These are phyloP conservation scores for Leishmania mexicana DNA, from an alignment of 208 protist genomes.

Conservation along the genomic window DNA sequence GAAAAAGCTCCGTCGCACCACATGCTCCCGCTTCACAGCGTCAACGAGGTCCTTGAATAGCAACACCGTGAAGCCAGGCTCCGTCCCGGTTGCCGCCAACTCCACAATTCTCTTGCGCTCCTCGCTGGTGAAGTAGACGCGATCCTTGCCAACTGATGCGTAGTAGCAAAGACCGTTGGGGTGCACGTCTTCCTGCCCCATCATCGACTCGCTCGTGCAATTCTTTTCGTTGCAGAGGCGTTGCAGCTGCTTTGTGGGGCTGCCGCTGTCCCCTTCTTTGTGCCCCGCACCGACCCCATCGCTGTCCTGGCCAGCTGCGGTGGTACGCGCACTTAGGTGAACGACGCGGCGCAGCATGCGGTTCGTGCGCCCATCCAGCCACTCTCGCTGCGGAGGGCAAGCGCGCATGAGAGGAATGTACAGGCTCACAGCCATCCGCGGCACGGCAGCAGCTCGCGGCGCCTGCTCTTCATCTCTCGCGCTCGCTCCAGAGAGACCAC, in stretches of 20 bases:
- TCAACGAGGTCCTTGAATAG: constrained; percentile 68
- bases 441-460: constrained; percentile 35
- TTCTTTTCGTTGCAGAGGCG: background rate
- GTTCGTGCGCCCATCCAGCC: constrained; percentile 63
- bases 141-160: constrained; percentile 30
- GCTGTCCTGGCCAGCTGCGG: constrained; percentile 1
- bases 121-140: constrained; percentile 41
- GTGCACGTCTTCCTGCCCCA: background rate
- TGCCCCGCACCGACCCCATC: background rate
- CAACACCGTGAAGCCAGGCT: constrained; percentile 67
- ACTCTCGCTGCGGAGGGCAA: constrained; percentile 21
- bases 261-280: background rate
- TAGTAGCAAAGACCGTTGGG: constrained; percentile 26
- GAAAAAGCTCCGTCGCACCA: constrained; percentile 46
- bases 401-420: constrained; percentile 60
- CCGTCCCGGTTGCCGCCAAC: constrained; percentile 34
- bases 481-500: constrained; percentile 13
- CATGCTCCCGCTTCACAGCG: constrained; percentile 57
- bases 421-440: constrained; percentile 68
- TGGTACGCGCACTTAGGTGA: constrained; percentile 21
- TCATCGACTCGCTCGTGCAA: background rate
- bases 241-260: background rate
- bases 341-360: constrained; percentile 41
- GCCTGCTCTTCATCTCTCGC: background rate
- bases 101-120: constrained; percentile 44